Conservation (phyloP, 345 rosid species). For the Melaleuca alternifolia region DNA sequence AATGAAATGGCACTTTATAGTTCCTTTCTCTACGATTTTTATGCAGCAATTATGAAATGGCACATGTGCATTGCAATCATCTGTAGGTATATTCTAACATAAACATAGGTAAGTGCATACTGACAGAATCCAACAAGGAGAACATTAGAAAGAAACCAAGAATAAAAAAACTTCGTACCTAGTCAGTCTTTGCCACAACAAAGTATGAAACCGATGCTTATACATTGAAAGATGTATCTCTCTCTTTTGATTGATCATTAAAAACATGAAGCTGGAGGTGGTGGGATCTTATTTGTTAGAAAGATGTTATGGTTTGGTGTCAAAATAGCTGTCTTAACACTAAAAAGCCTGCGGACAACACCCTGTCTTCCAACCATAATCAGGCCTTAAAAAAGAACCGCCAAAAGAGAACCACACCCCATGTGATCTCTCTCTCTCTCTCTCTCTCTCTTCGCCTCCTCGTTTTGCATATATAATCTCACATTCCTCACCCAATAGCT, state of each 20-base stretch:
- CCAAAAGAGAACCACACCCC: background rate
- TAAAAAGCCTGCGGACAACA: background rate
- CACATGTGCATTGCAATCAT: background rate
- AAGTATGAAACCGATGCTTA: background rate
- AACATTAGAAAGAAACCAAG: background rate
- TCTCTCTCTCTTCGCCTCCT: background rate
- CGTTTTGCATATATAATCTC: background rate
- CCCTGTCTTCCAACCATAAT: background rate
- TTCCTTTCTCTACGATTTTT: background rate
- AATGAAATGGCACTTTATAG: background rate
- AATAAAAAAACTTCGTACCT: background rate
- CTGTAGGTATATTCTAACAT: background rate
- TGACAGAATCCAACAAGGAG: background rate
- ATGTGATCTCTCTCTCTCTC: background rate
- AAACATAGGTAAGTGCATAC: background rate
- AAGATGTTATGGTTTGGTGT: background rate
- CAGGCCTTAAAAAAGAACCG: background rate
- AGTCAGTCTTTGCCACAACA: background rate
- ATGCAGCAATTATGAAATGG: background rate
- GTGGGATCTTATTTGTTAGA: background rate
- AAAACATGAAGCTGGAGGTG: background rate
- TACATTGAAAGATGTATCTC: background rate
- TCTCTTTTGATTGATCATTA: background rate
- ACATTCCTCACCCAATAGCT: background rate
- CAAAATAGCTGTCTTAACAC: background rate